Conservation (phyloP, 768 basidiomycete species). For the Exsudoporus frostii region DNA sequence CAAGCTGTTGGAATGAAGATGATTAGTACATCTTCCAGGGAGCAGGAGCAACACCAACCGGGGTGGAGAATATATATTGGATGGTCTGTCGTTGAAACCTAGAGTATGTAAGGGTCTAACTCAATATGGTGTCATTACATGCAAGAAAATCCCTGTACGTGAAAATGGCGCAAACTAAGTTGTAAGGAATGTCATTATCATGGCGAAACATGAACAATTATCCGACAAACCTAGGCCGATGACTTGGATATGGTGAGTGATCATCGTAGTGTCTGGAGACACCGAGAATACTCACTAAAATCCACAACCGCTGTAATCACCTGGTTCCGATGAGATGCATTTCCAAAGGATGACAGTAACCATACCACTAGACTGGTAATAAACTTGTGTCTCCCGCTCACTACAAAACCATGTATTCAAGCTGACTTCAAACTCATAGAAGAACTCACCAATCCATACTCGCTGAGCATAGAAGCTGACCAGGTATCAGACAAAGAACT, state of each 20-base stretch:
- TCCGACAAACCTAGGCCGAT: constrained; percentile 3
- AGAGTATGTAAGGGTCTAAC: background rate
- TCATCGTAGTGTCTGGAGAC: background rate
- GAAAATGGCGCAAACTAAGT: background rate
- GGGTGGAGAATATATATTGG: constrained; percentile 4
- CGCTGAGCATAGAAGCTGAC: constrained; percentile 6
- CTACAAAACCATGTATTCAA: background rate
- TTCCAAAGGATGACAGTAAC: background rate
- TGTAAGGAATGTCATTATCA: background rate
- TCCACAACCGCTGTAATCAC: background rate
- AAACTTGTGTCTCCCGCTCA: constrained; percentile 2
- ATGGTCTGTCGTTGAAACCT: background rate
- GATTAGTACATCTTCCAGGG: background rate
- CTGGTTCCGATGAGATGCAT: background rate
- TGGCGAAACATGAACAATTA: background rate
- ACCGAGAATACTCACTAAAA: background rate
- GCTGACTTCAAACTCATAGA: background rate
- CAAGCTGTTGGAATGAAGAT: background rate
- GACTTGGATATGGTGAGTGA: constrained; percentile 3
- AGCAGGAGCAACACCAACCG: background rate
- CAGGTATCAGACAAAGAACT: background rate
- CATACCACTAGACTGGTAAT: constrained; percentile 3
- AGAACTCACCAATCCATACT: constrained; percentile 6
- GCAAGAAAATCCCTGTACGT: background rate
- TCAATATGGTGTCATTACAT: background rate